A percentile compares a stretch with the other conserved stretches of the same genome.
Evolutionary conservation across 2,329 filamentous ascomycete species (phyloP).

Genomic region (Sporothrix brasiliensis): DNA sequence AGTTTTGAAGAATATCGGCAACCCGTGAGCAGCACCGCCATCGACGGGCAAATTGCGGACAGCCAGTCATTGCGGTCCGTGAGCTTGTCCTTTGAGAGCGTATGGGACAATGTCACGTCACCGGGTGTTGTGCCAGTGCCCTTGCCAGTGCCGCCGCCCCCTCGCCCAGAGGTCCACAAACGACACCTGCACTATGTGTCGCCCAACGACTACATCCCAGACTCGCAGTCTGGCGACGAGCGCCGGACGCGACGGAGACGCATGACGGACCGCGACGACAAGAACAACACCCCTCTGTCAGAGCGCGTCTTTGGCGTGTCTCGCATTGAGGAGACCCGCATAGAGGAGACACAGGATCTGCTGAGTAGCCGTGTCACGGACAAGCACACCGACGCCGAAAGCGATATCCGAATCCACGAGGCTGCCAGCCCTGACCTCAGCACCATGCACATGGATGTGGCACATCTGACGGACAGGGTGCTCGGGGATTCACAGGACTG

Average conservation of each 20-base stretch:
- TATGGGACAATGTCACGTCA: constrained; percentile 40
- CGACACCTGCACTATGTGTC: constrained; percentile 28
- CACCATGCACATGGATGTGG: constrained; percentile 13
- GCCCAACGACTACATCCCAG: constrained; percentile 48
- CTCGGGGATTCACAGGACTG: constrained; percentile 16
- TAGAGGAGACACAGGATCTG: not conserved
- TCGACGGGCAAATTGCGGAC: not conserved
- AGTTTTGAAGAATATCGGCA: not conserved
- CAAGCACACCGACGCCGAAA: not conserved
- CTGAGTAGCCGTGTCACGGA: not conserved
- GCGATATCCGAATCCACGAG: not conserved
- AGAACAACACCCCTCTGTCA: not conserved
- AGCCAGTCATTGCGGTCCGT: constrained; percentile 36
- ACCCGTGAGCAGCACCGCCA: not conserved
- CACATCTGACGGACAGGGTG: not conserved
- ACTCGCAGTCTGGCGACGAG: constrained; percentile 53
- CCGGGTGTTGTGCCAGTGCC: constrained; percentile 43
- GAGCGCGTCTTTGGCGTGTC: not conserved
- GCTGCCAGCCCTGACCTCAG: constrained; percentile 26
- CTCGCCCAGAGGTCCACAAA: constrained; percentile 42
- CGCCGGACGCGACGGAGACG: not conserved
- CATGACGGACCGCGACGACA: not conserved
- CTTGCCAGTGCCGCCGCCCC: constrained; percentile 38
- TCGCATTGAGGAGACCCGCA: constrained; percentile 2
- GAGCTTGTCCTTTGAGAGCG: constrained; percentile 42